Percentiles rank a stretch among this genome's conserved stretches.
phyloP scores from a whole-genome alignment of 2,329 filamentous ascomycete species.

The Zasmidium citrigriseum region DNA sequence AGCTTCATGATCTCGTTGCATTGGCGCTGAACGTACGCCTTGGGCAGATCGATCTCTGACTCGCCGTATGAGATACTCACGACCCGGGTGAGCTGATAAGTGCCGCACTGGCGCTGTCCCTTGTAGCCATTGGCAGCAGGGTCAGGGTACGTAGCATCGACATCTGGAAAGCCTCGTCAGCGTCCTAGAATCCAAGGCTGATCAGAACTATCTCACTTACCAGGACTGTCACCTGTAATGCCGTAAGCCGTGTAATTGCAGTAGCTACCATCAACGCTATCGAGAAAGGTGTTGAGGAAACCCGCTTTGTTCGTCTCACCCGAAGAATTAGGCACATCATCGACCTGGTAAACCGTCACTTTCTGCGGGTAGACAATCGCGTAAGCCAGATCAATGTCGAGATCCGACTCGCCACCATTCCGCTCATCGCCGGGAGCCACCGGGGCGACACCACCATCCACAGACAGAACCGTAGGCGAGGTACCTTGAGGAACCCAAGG shows the following conservation, averaged over 20 bases:
- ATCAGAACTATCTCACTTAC: neutral
- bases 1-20: constrained; percentile 47
- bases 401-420: constrained; percentile 48
- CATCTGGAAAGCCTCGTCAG: constrained; percentile 9
- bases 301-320: constrained; percentile 37
- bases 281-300: constrained; percentile 47
- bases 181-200: neutral
- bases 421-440: constrained; percentile 33
- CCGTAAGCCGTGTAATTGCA: constrained; percentile 40
- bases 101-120: constrained; percentile 44
- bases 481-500: constrained; percentile 18
- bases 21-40: constrained; percentile 50
- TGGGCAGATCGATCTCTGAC: constrained; percentile 53
- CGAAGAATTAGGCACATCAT: constrained; percentile 34
- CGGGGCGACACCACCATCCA: constrained; percentile 29
- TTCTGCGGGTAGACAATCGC: constrained; percentile 56
- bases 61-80: constrained; percentile 59
- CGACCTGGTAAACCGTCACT: constrained; percentile 52
- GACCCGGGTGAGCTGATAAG: constrained; percentile 54
- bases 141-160: constrained; percentile 53
- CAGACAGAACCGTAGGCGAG: constrained; percentile 26
- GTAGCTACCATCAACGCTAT: constrained; percentile 55
- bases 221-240: constrained; percentile 13
- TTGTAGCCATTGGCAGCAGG: constrained; percentile 41
- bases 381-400: constrained; percentile 54